Percentiles rank a stretch among this genome's conserved stretches.
phyloP scores from a whole-genome alignment of 768 basidiomycete species.

The Strobilomyces echinocephalus region DNA sequence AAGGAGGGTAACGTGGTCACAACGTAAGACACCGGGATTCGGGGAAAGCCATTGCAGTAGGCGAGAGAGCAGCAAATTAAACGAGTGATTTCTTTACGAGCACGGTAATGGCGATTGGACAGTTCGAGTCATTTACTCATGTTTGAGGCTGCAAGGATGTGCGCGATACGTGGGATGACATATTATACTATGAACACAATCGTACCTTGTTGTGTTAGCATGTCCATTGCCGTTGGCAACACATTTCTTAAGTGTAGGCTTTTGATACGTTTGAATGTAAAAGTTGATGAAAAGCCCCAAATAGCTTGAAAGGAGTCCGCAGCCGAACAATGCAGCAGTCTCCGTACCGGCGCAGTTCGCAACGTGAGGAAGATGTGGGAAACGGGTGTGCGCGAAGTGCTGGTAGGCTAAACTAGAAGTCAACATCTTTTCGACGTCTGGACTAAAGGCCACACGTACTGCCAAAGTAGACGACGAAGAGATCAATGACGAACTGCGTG shows the following conservation, averaged over 20 bases:
- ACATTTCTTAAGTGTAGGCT: conserved; percentile 39
- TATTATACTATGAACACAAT: not conserved
- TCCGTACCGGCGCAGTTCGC: conserved; percentile 89
- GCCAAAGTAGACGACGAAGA: conserved; percentile 89
- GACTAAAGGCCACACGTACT: conserved; percentile 50
- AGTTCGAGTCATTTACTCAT: conserved; percentile 23
- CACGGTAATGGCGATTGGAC: not conserved
- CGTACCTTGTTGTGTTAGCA: conserved; percentile 35
- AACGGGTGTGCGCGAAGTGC: conserved; percentile 69
- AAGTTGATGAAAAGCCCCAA: conserved; percentile 95
- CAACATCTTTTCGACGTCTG: conserved; percentile 3
- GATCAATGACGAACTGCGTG: conserved; percentile 89
- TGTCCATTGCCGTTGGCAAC: conserved; percentile 43
- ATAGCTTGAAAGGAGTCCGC: conserved; percentile 82
- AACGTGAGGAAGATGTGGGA: conserved; percentile 57
- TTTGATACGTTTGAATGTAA: conserved; percentile 82
- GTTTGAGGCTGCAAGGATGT: conserved; percentile 28
- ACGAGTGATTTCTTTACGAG: conserved; percentile 4
- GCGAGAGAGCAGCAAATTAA: conserved; percentile 13
- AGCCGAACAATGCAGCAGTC: conserved; percentile 83
- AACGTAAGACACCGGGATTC: conserved; percentile 12
- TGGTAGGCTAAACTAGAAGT: conserved; percentile 54
- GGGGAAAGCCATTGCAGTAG: conserved; percentile 4
- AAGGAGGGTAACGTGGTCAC: conserved; percentile 11
- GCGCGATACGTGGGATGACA: conserved; percentile 1